phyloP scores from a whole-genome alignment of 306 rosid species.

The Purshia tridentata region DNA sequence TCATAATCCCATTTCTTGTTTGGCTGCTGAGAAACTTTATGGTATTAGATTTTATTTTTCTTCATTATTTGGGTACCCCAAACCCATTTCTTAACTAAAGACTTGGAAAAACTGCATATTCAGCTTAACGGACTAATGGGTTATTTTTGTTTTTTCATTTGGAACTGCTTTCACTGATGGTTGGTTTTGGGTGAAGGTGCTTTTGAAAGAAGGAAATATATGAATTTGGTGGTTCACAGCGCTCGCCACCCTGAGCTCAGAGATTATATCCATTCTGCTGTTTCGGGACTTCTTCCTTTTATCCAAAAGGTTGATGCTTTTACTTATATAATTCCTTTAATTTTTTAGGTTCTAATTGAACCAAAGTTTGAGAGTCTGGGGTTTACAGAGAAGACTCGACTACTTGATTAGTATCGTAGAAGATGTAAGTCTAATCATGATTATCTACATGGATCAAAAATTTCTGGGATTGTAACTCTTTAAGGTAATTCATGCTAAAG shows the following conservation, averaged over 20 bases:
- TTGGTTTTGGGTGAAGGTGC: conserved; percentile 57
- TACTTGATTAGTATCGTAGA: no score
- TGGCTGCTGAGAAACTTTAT: conserved; percentile 23
- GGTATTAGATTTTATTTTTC: background rate
- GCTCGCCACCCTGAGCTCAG: conserved; percentile 80
- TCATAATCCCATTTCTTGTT: conserved; percentile 7
- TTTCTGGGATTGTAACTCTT: background rate
- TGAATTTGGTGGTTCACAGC: conserved; percentile 82
- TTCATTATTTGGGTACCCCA: background rate
- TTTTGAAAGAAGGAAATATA: conserved; percentile 81
- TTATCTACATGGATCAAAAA: no score
- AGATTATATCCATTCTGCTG: conserved; percentile 76
- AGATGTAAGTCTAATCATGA: no score
- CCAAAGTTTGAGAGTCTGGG: background rate
- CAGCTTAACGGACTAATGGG: background rate
- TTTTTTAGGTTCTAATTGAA: background rate
- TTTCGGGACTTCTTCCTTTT: conserved; percentile 70
- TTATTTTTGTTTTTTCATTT: background rate
- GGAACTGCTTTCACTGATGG: background rate
- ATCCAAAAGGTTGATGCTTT: conserved; percentile 56
- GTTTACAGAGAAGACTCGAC: background rate
- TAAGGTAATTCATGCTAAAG: background rate
- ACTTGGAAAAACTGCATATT: background rate
- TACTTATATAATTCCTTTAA: conserved; percentile 1
- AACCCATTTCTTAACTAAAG: background rate